Evolutionary conservation across 1,139 yeast genomes (phyloP).

Genomic region (Zygosaccharomyces sapae): DNA sequence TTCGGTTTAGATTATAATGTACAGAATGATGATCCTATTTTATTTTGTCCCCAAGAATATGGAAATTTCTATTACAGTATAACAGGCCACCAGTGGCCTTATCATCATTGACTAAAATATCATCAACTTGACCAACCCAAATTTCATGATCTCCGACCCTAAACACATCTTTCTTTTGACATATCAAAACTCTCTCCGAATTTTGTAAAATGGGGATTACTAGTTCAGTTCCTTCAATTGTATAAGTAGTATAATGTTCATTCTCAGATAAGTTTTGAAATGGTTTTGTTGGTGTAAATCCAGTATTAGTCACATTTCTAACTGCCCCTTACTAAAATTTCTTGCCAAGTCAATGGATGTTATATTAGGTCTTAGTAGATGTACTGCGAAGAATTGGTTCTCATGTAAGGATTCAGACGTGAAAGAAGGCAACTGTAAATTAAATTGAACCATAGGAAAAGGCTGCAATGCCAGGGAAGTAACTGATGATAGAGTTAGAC

Average conservation of each 20-base stretch:
- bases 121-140: conserved; percentile 71
- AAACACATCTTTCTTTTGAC: conserved; percentile 53
- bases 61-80: conserved; percentile 62
- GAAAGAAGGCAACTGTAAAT: conserved; percentile 75
- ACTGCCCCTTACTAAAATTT: conserved; percentile 55
- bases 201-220: conserved; percentile 56
- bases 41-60: conserved; percentile 45
- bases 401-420: conserved; percentile 64
- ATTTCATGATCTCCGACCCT: conserved; percentile 77
- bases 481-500: conserved; percentile 79
- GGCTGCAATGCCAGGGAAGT: conserved; percentile 75
- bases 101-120: conserved; percentile 41
- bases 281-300: conserved; percentile 39
- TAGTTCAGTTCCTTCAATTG: conserved; percentile 21
- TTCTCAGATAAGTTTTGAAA: conserved; percentile 39
- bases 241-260: conserved; percentile 29
- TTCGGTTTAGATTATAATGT: conserved; percentile 15
- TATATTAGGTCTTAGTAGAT: conserved; percentile 57
- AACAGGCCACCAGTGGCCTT: conserved; percentile 54
- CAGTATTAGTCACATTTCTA: conserved; percentile 18
- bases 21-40: conserved; percentile 20
- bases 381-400: conserved; percentile 58
- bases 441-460: conserved; percentile 70
- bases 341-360: conserved; percentile 53
- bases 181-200: conserved; percentile 62